phyloP scores from a whole-genome alignment of 1,284 basidiomycete genomes.

The Apiotrichum mycotoxinovorans region DNA sequence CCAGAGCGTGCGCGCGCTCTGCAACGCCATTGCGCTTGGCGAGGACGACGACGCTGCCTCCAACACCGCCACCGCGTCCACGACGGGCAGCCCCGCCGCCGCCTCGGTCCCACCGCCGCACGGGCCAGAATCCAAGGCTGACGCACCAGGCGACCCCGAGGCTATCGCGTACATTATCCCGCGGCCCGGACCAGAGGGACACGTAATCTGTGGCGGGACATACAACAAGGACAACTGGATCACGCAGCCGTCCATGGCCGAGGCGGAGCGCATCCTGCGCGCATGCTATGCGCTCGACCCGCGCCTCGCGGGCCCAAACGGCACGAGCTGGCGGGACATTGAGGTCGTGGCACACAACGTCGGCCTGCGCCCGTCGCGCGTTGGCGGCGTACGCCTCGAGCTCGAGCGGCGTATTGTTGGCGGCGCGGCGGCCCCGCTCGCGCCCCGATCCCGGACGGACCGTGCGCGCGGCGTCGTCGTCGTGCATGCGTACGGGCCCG shows the following conservation, averaged over 20 bases:
- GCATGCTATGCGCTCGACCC: constrained; percentile 45
- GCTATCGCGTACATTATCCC: constrained; percentile 46
- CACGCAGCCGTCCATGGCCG: constrained; percentile 27
- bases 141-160: background rate
- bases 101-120: no score
- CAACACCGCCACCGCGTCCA: no score
- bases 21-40: background rate
- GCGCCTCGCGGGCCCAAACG: constrained; percentile 33
- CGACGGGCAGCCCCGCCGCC: no score
- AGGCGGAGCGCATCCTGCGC: constrained; percentile 39
- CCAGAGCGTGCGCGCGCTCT: background rate
- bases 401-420: constrained; percentile 56
- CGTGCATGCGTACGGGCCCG: constrained; percentile 66
- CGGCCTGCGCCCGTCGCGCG: constrained; percentile 65
- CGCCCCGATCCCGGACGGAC: constrained; percentile 44
- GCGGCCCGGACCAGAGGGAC: constrained; percentile 41
- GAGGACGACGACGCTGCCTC: background rate
- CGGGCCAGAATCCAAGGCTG: background rate
- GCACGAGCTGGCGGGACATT: constrained; percentile 39
- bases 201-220: constrained; percentile 40
- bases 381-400: constrained; percentile 65
- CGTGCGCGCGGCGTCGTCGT: constrained; percentile 53
- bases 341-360: constrained; percentile 60
- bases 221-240: constrained; percentile 36
- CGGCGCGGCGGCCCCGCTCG: constrained; percentile 36